These are phyloP conservation scores for Metarhizium sp. DNA, from an alignment of 2,329 filamentous ascomycete species.

Conservation along the genomic window DNA sequence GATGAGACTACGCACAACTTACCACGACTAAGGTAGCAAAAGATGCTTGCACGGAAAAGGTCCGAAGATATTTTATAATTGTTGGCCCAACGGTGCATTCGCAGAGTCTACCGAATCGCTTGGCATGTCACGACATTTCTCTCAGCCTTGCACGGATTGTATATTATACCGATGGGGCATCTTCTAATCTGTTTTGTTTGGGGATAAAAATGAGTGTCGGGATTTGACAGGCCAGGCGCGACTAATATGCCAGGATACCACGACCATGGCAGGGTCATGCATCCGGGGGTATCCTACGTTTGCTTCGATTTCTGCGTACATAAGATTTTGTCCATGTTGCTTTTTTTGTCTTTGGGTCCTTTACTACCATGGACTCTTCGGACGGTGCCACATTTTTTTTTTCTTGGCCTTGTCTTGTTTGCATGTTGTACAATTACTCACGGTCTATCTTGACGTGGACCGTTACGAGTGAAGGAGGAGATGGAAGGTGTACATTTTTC, in stretches of 20 bases:
- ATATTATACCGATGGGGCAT: background rate
- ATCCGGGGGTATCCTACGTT: background rate
- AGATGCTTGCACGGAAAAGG: background rate
- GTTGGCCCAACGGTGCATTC: background rate
- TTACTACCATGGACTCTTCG: background rate
- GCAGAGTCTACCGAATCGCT: background rate
- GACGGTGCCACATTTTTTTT: background rate
- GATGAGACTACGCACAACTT: background rate
- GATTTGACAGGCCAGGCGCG: background rate
- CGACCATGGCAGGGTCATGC: background rate
- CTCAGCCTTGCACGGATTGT: background rate
- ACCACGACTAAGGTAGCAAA: background rate
- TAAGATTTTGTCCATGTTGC: background rate
- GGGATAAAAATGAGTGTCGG: background rate
- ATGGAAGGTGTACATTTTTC: background rate
- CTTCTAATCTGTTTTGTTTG: background rate
- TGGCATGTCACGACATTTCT: background rate
- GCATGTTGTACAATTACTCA: slow-evolving; percentile 4
- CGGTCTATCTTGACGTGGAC: background rate
- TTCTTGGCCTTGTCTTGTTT: background rate
- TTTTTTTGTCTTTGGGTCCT: background rate
- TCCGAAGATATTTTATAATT: background rate
- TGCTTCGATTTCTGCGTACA: background rate
- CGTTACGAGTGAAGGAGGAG: background rate
- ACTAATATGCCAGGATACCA: background rate